phyloP scores from a whole-genome alignment of 2,329 filamentous ascomycete species.

The Fusarium sp. region DNA sequence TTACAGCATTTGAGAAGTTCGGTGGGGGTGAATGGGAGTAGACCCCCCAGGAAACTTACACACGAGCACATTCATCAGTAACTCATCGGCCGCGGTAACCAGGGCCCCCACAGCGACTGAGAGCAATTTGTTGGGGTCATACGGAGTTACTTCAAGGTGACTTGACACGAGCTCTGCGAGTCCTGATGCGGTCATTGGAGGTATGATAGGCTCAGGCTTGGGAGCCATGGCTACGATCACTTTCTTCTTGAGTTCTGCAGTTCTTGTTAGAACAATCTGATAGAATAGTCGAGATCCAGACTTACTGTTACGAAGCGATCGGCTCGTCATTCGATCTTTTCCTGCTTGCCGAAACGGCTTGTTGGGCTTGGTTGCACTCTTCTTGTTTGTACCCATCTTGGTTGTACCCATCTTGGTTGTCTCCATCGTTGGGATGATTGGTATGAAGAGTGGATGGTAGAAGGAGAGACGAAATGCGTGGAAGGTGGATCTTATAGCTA shows the following conservation, averaged over 20 bases:
- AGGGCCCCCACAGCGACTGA: too few species aligned
- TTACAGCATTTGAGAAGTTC: too few species aligned
- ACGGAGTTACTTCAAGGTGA: too few species aligned
- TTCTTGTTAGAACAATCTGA: not conserved
- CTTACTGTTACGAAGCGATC: not conserved
- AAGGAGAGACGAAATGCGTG: too few species aligned
- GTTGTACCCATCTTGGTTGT: not conserved
- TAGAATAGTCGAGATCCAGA: not conserved
- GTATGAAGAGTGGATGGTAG: not conserved
- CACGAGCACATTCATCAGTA: fast-evolving
- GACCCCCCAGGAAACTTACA: too few species aligned
- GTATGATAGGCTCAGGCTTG: too few species aligned
- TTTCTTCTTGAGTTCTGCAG: not conserved
- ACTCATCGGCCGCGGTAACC: too few species aligned
- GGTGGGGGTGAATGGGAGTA: too few species aligned
- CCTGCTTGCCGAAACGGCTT: not conserved
- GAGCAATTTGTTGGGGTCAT: too few species aligned
- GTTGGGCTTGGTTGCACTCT: not conserved
- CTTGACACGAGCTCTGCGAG: fast-evolving
- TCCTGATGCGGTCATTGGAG: too few species aligned
- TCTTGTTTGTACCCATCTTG: not conserved
- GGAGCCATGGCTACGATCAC: too few species aligned
- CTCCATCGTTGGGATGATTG: not conserved
- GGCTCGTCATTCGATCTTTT: not conserved
- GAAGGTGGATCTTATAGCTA: not conserved